Base-by-base conservation (phyloP, 495 filamentous ascomycete species). In the Terfezia boudieri region DNA sequence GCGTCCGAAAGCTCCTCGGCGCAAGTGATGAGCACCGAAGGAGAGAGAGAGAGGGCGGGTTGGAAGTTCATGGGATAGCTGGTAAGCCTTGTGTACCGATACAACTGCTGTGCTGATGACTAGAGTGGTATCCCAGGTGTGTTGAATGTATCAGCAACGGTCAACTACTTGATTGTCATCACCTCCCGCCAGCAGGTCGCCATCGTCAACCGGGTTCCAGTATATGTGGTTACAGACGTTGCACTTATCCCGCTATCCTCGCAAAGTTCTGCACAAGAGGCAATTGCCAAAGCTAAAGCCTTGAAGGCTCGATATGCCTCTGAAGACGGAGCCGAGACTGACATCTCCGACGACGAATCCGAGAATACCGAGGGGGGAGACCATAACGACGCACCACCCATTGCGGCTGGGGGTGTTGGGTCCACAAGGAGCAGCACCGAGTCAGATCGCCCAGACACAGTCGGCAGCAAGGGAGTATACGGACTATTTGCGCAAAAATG, bases 401-500 rank as follows among this genome's bases (percentile, higher is more conserved):
- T 32, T 32, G 26, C 26, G 26, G 26, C 26, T 32, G 7, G 26
- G 55, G 62, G 10, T 67, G 59, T 12, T 57, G 59, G 0, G 63
- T 64, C 16, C 43, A 50, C 5, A 56, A 53, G 11, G 68, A 68
- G 10, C 67, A 75, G 52, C 66, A 65, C 55, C 65, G 71, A 20
- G 58, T 61, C 32, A 65, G 72, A 11, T 60, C 67, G 11, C 53
- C 57, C 20, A 58, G 85, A 94, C 67, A 87, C 94, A 1, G 83
- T 93, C 53, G 74, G 72, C 7, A 79, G 76, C 56, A 81, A 76
- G 55, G 82, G 86, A 0, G 76, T 74, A 41, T 94, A 94, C 67
- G 88, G 89, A 2, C 71, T 82, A 22, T 94, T 94, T 65, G 84
- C 89, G 0, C 76, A 84, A 57, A 79, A 77, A 58, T 95, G 90